phyloP scores from a whole-genome alignment of 2,329 filamentous ascomycete genomes.

The Bipolaris sorokiniana region DNA sequence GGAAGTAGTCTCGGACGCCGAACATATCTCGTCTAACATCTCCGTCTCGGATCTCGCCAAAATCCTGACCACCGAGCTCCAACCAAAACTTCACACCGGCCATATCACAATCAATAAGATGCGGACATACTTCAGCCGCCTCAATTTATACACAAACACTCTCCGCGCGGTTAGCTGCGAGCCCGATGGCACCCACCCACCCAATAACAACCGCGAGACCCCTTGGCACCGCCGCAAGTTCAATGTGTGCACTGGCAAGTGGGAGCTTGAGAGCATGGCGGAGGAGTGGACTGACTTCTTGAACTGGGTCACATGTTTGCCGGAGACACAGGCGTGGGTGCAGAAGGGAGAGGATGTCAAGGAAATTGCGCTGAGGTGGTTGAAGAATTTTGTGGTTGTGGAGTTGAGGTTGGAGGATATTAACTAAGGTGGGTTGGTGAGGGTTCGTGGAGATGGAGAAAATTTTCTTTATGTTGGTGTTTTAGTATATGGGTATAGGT shows the following conservation, averaged over 20 bases:
- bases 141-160: too few relatives aligned
- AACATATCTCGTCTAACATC: background rate
- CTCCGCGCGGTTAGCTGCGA: too few relatives aligned
- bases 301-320: background rate
- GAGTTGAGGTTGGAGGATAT: too few relatives aligned
- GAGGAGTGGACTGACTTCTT: background rate
- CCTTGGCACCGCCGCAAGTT: background rate
- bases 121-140: too few relatives aligned
- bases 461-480: too few relatives aligned
- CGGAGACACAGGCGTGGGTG: background rate
- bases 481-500: too few relatives aligned
- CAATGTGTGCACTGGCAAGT: background rate
- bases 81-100: background rate
- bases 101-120: background rate
- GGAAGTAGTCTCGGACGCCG: background rate
- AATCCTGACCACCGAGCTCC: too few relatives aligned
- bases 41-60: background rate
- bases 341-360: background rate
- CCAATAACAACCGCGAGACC: background rate
- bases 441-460: too few relatives aligned
- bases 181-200: background rate
- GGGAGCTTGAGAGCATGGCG: background rate
- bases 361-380: background rate
- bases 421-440: too few relatives aligned
- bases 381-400: background rate